Conservation (phyloP, 257 asterid species). For the Gardenia jasminoides region DNA sequence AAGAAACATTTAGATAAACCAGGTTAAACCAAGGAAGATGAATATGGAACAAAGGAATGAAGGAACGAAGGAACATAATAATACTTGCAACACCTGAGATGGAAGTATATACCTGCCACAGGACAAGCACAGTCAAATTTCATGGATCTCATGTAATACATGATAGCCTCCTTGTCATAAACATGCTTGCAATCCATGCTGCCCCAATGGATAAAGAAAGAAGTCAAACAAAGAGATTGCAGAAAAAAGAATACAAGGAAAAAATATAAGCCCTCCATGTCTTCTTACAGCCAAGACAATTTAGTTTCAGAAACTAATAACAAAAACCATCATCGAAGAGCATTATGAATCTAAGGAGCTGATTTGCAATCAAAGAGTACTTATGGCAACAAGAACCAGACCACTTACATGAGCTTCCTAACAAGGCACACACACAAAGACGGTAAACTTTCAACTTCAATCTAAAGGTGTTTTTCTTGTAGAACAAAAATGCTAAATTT, state of each 20-base stretch:
- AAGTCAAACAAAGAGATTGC: constrained; percentile 1
- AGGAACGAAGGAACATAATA: neutral
- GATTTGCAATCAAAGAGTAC: neutral
- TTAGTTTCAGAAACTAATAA: neutral
- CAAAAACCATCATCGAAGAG: neutral
- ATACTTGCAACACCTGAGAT: neutral
- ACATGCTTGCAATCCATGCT: constrained; percentile 96
- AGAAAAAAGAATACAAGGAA: neutral
- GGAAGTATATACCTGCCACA: constrained; percentile 54
- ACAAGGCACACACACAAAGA: neutral
- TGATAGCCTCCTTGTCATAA: constrained; percentile 61
- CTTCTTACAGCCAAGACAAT: neutral
- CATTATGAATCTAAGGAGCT: neutral
- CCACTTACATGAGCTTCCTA: neutral
- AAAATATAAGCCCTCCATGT: neutral
- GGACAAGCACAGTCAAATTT: constrained; percentile 53
- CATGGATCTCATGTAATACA: constrained; percentile 51
- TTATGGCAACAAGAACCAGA: neutral
- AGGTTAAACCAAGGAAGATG: neutral
- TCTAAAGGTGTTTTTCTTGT: neutral
- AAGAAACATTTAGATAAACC: constrained; percentile 1
- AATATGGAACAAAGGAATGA: neutral
- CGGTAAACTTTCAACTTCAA: neutral
- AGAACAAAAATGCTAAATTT: no score
- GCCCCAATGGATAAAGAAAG: constrained; percentile 17